These are phyloP conservation scores for Malania oleifera DNA, from an alignment of 164 flowering plant genomes.

Conservation along the genomic window DNA sequence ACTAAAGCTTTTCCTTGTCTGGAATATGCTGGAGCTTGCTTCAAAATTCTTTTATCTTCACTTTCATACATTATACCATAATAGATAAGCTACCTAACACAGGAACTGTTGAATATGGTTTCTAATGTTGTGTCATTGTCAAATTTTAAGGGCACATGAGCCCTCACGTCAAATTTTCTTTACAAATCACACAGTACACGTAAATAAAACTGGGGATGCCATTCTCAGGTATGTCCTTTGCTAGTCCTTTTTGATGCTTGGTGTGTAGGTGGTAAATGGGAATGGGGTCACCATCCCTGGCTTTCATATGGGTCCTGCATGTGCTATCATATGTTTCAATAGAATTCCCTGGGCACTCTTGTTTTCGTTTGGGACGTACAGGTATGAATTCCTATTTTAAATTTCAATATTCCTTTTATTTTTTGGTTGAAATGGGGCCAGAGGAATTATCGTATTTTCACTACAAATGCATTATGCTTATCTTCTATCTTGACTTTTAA, in stretches of 20 bases:
- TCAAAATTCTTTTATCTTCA: too few relatives aligned
- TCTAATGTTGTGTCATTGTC: neutral
- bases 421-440: slow-evolving; percentile 3
- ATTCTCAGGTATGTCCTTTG: slow-evolving; percentile 12
- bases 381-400: slow-evolving; percentile 14
- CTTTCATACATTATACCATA: too few relatives aligned
- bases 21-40: too few relatives aligned
- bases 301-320: slow-evolving; percentile 17
- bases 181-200: neutral
- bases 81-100: neutral
- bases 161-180: neutral
- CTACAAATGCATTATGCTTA: neutral
- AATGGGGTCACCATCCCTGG: slow-evolving; percentile 13
- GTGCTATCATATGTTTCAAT: slow-evolving; percentile 19
- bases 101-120: neutral
- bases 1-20: too few relatives aligned
- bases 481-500: slow-evolving; percentile 7
- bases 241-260: slow-evolving; percentile 11
- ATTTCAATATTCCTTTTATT: slow-evolving; percentile 3
- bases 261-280: neutral
- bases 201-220: slow-evolving; percentile 10
- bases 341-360: slow-evolving; percentile 17
- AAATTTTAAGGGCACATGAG: neutral
- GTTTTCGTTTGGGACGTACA: slow-evolving; percentile 13
- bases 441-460: neutral